A percentile compares a stretch with the other conserved stretches of the same genome.
Evolutionary conservation across 2,329 filamentous ascomycete species (phyloP).

Genomic region (Fusarium avenaceum): DNA sequence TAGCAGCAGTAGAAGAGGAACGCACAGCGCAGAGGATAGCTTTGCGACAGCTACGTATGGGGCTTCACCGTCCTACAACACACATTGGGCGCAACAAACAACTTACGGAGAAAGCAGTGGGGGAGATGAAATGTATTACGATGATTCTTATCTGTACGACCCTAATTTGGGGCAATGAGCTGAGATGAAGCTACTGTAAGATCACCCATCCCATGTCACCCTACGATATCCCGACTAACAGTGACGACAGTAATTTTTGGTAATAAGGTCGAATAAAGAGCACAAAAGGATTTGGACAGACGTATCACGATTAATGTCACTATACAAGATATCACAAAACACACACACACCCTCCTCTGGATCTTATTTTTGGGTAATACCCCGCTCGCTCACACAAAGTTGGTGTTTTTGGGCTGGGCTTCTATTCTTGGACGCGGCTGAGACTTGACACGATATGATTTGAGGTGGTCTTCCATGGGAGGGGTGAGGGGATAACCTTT

Average conservation of each 20-base stretch:
- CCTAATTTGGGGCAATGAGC: constrained; percentile 36
- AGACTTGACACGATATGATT: constrained; percentile 25
- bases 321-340: constrained; percentile 23
- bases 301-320: constrained; percentile 39
- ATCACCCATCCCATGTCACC: neutral
- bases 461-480: constrained; percentile 1
- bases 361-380: constrained; percentile 35
- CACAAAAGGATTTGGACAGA: constrained; percentile 9
- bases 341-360: constrained; percentile 21
- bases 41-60: constrained; percentile 50
- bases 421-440: constrained; percentile 33
- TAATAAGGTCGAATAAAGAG: constrained; percentile 8
- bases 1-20: constrained; percentile 58
- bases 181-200: constrained; percentile 28
- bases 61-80: constrained; percentile 42
- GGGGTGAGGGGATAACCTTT: constrained; percentile 6
- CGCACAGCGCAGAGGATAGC: constrained; percentile 54
- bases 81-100: constrained; percentile 48
- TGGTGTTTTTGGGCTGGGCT: constrained; percentile 30
- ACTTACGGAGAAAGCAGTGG: constrained; percentile 54
- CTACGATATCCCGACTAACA: constrained; percentile 4
- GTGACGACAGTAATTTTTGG: constrained; percentile 12
- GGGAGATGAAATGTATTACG: constrained; percentile 53
- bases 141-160: constrained; percentile 52
- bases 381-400: constrained; percentile 42